A percentile compares a stretch with the other conserved stretches of the same genome.
phyloP scores from a whole-genome alignment of 345 rosid genomes.

The Corchorus olitorius region DNA sequence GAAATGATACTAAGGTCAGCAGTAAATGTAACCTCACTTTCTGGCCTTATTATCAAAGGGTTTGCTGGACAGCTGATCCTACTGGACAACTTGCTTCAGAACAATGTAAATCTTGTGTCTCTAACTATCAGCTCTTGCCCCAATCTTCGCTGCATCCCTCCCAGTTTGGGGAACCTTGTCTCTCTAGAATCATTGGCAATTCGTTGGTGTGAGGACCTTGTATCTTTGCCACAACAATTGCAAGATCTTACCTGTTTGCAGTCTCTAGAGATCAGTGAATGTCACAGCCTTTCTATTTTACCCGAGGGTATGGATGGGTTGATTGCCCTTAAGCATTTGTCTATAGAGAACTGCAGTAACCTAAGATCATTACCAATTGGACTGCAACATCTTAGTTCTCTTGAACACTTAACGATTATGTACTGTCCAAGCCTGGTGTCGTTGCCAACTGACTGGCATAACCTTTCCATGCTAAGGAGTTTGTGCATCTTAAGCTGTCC shows the following conservation, averaged over 20 bases:
- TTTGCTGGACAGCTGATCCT: conserved; percentile 2
- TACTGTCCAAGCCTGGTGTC: conserved; percentile 21
- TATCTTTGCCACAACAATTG: conserved; percentile 19
- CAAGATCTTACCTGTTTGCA: conserved; percentile 10
- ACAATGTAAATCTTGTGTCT: conserved; percentile 3
- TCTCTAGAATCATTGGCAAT: conserved; percentile 20
- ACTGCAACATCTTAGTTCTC: conserved; percentile 17
- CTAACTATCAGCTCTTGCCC: conserved; percentile 21
- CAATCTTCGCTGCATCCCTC: conserved; percentile 14
- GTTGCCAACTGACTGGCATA: conserved; percentile 1
- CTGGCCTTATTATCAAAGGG: conserved; percentile 4
- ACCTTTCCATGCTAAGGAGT: conserved; percentile 13
- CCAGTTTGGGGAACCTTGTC: conserved; percentile 3
- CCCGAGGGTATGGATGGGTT: conserved; percentile 16
- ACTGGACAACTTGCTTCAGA: conserved; percentile 3
- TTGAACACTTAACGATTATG: conserved; percentile 25
- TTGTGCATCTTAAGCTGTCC: conserved; percentile 25
- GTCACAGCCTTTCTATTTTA: conserved; percentile 15
- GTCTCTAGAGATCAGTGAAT: conserved; percentile 20
- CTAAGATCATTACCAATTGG: conserved; percentile 10
- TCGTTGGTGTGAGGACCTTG: conserved; percentile 20
- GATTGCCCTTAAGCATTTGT: conserved; percentile 14
- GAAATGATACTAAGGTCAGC: conserved; percentile 6
- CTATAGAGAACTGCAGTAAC: conserved; percentile 27
- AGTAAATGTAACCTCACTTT: not conserved